Percentiles rank a stretch among this genome's conserved stretches.
These are phyloP conservation scores for Daldinia concentrica DNA, from an alignment of 495 filamentous ascomycete genomes.

Conservation along the genomic window DNA sequence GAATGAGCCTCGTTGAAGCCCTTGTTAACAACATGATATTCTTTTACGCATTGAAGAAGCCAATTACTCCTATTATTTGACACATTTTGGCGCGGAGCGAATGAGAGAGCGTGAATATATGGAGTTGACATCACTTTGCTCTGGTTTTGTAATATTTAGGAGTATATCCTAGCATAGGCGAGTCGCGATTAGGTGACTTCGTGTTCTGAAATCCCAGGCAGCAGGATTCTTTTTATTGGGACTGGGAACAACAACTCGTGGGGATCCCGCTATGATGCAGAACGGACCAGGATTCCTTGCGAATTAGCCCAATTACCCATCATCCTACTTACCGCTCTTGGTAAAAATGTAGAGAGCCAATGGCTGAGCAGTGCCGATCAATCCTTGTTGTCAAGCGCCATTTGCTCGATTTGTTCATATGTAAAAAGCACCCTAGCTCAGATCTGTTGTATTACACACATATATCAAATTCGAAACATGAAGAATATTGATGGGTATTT, in stretches of 20 bases:
- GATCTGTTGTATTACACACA: conserved; percentile 3
- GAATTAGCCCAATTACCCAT: not conserved
- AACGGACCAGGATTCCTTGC: conserved; percentile 8
- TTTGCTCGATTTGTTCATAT: not conserved
- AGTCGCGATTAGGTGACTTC: conserved; percentile 10
- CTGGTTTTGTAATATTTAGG: conserved; percentile 7
- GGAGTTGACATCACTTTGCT: conserved; percentile 1
- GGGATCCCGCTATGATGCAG: conserved; percentile 3
- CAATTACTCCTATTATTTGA: conserved; percentile 1
- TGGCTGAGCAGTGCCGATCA: conserved; percentile 21
- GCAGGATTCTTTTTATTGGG: conserved; percentile 31
- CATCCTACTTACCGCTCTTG: conserved; percentile 9
- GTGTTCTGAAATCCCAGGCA: conserved; percentile 21
- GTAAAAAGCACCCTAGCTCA: not conserved
- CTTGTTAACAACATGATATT: conserved; percentile 14
- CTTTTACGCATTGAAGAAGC: conserved; percentile 21
- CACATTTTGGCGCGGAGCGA: not conserved
- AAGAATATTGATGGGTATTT: conserved; percentile 10
- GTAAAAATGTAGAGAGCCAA: conserved; percentile 8
- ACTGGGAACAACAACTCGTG: conserved; percentile 13
- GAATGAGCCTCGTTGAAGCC: conserved; percentile 21
- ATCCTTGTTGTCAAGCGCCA: not conserved
- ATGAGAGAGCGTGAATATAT: conserved; percentile 11
- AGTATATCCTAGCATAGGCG: conserved; percentile 5
- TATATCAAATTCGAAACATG: conserved; percentile 9